Base-by-base conservation (phyloP, 2,329 filamentous ascomycete genomes). In the Diaporthe nobilis region DNA sequence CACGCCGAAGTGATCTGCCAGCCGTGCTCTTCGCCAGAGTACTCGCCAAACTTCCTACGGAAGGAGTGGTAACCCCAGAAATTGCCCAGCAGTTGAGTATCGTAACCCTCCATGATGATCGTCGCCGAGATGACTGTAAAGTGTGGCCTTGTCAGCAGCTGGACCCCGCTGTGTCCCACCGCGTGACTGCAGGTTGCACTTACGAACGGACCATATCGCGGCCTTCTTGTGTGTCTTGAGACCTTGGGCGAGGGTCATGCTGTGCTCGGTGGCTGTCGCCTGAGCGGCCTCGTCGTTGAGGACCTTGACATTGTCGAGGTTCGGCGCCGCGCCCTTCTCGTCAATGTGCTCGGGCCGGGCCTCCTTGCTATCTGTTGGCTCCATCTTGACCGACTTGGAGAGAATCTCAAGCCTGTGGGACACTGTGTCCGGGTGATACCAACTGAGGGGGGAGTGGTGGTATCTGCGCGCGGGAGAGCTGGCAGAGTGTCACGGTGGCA, bases 71-170 rank as follows among this genome's bases (percentile, higher is more conserved):
- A 87, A 7, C 82, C 87, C 77, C 84, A 87, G 80, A 88, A 87
- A 25, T 84, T 85, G n/a, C 82, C 77, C n/a, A 89, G 79, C 0
- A 89, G 81, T 47, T 85, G 86, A 2, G 85, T 83, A 70, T 89
- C 87, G 79, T 89, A 89, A 3, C 87, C 87, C 76, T 88, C 87
- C 87, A 89, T 89, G 76, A 89, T 83, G 72, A 89, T 84, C 4
- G 85, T 84, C n/a, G 84, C 84, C 17, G 86, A 87, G 72, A 88
- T 85, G 73, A 83, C 83, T 85, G 63, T 22, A 6, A 9, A 47
- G 13, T 13, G 51, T 8, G 4, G 2, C 17, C 17, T 39, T 28
- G 55, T 74, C 20, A 75, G 73, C 31, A 49, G 8, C 47, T 51
- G 51, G 31, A 2, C 7, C 10, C 34, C 5, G 9, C 2, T 0